A percentile compares a stretch with the other conserved stretches of the same genome.
Conservation (phyloP, 495 filamentous ascomycete genomes). For the Lasiosphaeris hirsuta region DNA sequence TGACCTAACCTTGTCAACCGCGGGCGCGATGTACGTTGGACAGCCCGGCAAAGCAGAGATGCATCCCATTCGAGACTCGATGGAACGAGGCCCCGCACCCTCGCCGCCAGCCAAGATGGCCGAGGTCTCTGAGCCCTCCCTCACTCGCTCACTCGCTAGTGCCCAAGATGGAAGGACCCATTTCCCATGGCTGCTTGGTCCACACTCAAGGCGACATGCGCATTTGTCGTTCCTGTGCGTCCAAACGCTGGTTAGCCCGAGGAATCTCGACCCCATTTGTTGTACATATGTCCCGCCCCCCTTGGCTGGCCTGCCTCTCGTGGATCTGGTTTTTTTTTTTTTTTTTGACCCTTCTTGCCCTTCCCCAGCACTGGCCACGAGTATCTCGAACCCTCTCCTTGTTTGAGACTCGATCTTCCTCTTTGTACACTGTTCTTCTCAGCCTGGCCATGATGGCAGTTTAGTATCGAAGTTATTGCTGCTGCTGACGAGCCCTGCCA, state of each 20-base stretch:
- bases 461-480: background rate
- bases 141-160: constrained; percentile 9
- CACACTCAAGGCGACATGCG: background rate
- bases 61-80: constrained; percentile 14
- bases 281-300: constrained; percentile 23
- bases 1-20: constrained; percentile 16
- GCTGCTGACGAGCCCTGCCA: too few species aligned
- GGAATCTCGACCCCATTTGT: constrained; percentile 15
- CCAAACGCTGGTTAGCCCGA: background rate
- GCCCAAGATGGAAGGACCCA: background rate
- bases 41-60: constrained; percentile 10
- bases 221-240: background rate
- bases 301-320: constrained; percentile 2
- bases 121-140: constrained; percentile 7
- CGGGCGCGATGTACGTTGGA: constrained; percentile 23
- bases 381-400: constrained; percentile 26
- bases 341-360: background rate
- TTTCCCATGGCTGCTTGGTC: background rate
- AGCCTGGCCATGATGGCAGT: constrained; percentile 1
- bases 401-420: constrained; percentile 17
- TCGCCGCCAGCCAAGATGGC: constrained; percentile 4
- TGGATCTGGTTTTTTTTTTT: background rate
- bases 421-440: constrained; percentile 1
- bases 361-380: constrained; percentile 2
- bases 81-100: constrained; percentile 16